A percentile compares a stretch with the other conserved stretches of the same genome.
phyloP scores from a whole-genome alignment of 345 rosid genomes.

The Pistacia integerrima region DNA sequence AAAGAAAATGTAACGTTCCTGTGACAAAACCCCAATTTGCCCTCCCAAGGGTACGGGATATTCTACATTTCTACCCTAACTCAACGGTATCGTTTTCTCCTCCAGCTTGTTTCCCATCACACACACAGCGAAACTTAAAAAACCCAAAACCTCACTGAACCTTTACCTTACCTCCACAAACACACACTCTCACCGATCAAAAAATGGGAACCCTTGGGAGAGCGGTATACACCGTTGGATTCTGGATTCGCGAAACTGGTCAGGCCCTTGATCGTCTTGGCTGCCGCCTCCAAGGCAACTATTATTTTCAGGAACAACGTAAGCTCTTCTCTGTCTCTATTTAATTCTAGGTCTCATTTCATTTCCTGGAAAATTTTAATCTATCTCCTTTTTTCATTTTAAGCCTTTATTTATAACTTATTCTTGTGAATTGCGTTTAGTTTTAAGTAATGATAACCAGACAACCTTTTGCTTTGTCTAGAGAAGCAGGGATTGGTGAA shows the following conservation, averaged over 20 bases:
- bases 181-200: constrained; percentile 14
- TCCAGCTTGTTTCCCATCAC: constrained; percentile 5
- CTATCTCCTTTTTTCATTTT: background rate
- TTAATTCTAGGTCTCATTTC: constrained; percentile 16
- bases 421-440: background rate
- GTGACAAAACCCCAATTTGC: constrained; percentile 12
- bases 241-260: constrained; percentile 97
- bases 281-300: constrained; percentile 84
- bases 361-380: background rate
- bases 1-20: no score
- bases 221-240: constrained; percentile 86
- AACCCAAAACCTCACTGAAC: constrained; percentile 2
- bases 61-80: constrained; percentile 33
- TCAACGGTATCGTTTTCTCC: constrained; percentile 15
- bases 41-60: constrained; percentile 12
- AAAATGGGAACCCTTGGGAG: constrained; percentile 84
- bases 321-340: constrained; percentile 23
- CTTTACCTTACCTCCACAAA: background rate
- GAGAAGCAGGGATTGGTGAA: background rate
- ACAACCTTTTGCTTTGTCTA: background rate
- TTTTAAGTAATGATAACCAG: background rate
- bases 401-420: background rate
- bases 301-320: constrained; percentile 84
- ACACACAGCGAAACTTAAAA: constrained; percentile 6
- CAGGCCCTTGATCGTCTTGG: constrained; percentile 96